These are phyloP conservation scores for Gossypium laxum DNA, from an alignment of 441 rosid genomes.

Conservation along the genomic window DNA sequence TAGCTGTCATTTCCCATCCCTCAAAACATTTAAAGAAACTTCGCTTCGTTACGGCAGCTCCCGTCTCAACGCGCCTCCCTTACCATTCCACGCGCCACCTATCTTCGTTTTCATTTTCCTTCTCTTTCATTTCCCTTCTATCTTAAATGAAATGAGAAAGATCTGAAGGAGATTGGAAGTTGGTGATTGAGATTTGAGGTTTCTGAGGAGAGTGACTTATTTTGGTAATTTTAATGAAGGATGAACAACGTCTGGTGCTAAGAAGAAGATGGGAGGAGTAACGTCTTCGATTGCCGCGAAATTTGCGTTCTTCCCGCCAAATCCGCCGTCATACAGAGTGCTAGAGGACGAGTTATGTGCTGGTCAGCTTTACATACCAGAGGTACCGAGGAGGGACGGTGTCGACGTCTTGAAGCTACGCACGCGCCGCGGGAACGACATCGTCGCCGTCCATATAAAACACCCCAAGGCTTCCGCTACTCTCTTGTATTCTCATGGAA, in stretches of 20 bases:
- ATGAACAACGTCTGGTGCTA: constrained; percentile 29
- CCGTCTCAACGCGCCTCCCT: background rate
- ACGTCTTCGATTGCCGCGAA: constrained; percentile 70
- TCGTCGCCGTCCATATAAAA: constrained; percentile 47
- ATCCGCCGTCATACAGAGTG: constrained; percentile 52
- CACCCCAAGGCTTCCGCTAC: constrained; percentile 52
- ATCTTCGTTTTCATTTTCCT: background rate
- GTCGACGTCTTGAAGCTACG: constrained; percentile 50
- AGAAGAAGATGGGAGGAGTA: constrained; percentile 51
- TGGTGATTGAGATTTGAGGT: background rate
- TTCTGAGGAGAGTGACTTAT: background rate
- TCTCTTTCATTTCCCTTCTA: background rate
- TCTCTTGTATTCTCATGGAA: constrained; percentile 59
- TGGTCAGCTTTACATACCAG: constrained; percentile 41
- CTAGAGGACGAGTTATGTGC: constrained; percentile 34
- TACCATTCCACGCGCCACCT: constrained; percentile 11
- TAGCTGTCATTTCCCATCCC: background rate
- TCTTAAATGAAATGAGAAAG: background rate
- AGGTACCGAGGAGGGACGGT: constrained; percentile 35
- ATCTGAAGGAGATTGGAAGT: background rate
- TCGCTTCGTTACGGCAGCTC: background rate
- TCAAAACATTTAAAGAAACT: background rate
- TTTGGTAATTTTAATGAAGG: constrained; percentile 30
- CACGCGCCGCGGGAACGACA: constrained; percentile 46
- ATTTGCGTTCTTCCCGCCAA: constrained; percentile 69